Percentiles rank a stretch among this genome's conserved stretches.
phyloP scores from a whole-genome alignment of 2,329 filamentous ascomycete genomes.

The Diaporthe helianthi region DNA sequence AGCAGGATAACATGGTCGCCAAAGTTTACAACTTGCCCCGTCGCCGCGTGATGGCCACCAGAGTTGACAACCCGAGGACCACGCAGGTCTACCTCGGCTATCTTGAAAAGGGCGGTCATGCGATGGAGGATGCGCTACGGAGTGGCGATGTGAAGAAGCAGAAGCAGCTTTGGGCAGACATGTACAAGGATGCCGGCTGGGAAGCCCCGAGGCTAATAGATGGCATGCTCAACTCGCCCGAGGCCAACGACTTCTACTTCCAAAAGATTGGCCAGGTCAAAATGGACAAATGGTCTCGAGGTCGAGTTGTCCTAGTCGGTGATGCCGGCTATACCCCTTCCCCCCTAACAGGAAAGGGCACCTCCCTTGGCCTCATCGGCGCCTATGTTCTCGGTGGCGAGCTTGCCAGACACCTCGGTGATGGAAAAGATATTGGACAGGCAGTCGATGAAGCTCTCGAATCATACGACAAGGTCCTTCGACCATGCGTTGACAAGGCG shows the following conservation, averaged over 20 bases:
- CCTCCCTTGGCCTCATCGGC: constrained; percentile 54
- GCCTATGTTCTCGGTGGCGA: constrained; percentile 66
- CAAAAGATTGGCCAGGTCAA: constrained; percentile 54
- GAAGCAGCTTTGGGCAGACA: constrained; percentile 27
- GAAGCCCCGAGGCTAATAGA: constrained; percentile 50
- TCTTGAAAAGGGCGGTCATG: not conserved
- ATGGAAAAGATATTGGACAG: constrained; percentile 14
- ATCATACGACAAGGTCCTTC: constrained; percentile 52
- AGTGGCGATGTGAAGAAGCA: constrained; percentile 23
- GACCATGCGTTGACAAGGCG: constrained; percentile 51
- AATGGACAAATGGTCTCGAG: constrained; percentile 50
- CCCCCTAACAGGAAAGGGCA: constrained; percentile 59
- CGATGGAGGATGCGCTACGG: constrained; percentile 18
- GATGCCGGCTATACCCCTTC: constrained; percentile 61
- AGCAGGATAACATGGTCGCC: constrained; percentile 11
- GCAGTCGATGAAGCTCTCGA: constrained; percentile 45
- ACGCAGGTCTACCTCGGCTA: constrained; percentile 37
- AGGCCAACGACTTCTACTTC: constrained; percentile 55
- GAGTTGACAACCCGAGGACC: constrained; percentile 47
- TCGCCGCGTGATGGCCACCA: constrained; percentile 45
- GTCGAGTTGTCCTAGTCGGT: constrained; percentile 58
- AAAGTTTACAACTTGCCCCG: constrained; percentile 38
- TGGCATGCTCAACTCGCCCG: constrained; percentile 43
- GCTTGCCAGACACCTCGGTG: constrained; percentile 44
- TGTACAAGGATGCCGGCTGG: constrained; percentile 49